phyloP scores from a whole-genome alignment of 2,329 filamentous ascomycete genomes.

The Coniochaeta sp. region DNA sequence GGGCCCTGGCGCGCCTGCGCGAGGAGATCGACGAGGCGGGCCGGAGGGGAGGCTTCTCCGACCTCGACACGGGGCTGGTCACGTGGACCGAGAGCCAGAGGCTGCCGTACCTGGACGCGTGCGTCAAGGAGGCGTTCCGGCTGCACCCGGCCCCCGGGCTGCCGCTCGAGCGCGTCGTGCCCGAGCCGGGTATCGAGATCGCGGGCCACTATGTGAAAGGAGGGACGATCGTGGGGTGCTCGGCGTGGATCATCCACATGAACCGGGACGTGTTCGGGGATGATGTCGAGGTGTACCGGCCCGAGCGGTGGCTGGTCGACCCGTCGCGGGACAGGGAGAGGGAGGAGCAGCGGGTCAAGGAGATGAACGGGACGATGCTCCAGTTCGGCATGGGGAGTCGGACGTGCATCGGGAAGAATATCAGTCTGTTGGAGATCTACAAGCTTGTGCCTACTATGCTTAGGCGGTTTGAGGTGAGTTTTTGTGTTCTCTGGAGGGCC shows the following conservation, averaged over 20 bases:
- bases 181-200: slow-evolving; percentile 55
- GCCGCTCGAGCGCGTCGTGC: slow-evolving; percentile 67
- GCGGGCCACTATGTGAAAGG: slow-evolving; percentile 55
- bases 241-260: slow-evolving; percentile 67
- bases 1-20: slow-evolving; percentile 45
- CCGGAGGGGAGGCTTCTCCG: slow-evolving; percentile 39
- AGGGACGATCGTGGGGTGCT: slow-evolving; percentile 68
- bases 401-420: slow-evolving; percentile 65
- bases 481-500: neutral
- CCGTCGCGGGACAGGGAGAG: slow-evolving; percentile 22
- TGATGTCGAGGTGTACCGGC: slow-evolving; percentile 58
- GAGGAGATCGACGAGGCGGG: slow-evolving; percentile 56
- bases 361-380: slow-evolving; percentile 65
- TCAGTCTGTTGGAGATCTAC: slow-evolving; percentile 55
- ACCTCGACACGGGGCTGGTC: slow-evolving; percentile 51
- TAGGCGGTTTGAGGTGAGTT: slow-evolving; percentile 53
- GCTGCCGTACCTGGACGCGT: slow-evolving; percentile 69
- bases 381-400: slow-evolving; percentile 66
- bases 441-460: slow-evolving; percentile 55
- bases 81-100: slow-evolving; percentile 63
- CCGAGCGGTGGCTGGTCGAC: slow-evolving; percentile 58
- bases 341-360: slow-evolving; percentile 48
- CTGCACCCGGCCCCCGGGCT: slow-evolving; percentile 68
- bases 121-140: slow-evolving; percentile 71
- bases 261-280: slow-evolving; percentile 60